phyloP scores from a whole-genome alignment of 129 eudicot species.

The Chrysanthemum lavandulifolium region DNA sequence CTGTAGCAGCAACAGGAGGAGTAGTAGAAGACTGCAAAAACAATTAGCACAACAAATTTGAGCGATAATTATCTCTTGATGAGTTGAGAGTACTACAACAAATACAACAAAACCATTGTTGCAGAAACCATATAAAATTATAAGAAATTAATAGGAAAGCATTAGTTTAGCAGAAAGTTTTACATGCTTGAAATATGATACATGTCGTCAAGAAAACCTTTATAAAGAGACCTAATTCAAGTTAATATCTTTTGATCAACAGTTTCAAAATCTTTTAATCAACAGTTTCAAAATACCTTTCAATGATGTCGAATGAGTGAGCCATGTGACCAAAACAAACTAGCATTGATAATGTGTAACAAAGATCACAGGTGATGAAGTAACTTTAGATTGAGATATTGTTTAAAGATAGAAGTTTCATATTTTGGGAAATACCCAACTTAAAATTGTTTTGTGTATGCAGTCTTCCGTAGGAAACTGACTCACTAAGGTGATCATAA shows the following conservation, averaged over 20 bases:
- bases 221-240: not conserved
- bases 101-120: not conserved
- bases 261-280: not conserved
- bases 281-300: not conserved
- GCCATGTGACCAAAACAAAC: not conserved
- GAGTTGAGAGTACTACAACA: not conserved
- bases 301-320: not conserved
- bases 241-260: not conserved
- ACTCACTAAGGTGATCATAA: not conserved
- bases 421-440: not conserved
- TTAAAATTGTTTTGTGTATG: not conserved
- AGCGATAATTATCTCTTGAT: not conserved
- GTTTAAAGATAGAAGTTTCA: not conserved
- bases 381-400: not conserved
- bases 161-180: not conserved
- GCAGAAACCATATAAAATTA: not conserved
- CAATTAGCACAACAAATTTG: not conserved
- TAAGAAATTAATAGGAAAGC: not conserved
- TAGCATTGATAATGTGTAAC: not conserved
- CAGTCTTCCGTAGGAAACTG: not conserved
- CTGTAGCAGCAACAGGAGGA: slow-evolving; percentile 72
- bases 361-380: not conserved
- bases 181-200: not conserved
- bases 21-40: slow-evolving; percentile 48
- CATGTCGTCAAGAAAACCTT: not conserved